Percentiles rank a stretch among this genome's conserved stretches.
Evolutionary conservation across 768 basidiomycete species (phyloP).

Genomic region (Termitomyces sp.): DNA sequence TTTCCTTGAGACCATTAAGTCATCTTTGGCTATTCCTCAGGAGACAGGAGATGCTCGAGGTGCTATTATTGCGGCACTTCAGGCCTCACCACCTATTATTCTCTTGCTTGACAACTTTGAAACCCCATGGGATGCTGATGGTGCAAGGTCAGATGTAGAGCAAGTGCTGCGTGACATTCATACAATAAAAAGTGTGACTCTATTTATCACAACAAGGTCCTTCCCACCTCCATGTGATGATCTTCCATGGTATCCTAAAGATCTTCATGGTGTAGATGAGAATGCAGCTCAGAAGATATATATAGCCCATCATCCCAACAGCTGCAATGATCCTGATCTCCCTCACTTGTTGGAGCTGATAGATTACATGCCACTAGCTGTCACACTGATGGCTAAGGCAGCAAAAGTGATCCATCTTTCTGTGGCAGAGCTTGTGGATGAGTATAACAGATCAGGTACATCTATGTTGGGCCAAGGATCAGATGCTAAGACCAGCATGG

Average conservation of each 20-base stretch:
- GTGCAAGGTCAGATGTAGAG: background rate
- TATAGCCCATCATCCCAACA: slow-evolving; percentile 11
- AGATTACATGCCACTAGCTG: slow-evolving; percentile 25
- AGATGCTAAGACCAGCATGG: slow-evolving; percentile 5
- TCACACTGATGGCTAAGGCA: slow-evolving; percentile 25
- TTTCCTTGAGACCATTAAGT: slow-evolving; percentile 17
- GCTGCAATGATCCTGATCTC: slow-evolving; percentile 16
- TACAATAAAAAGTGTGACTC: background rate
- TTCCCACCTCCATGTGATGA: slow-evolving; percentile 20
- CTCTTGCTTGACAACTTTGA: background rate
- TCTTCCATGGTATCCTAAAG: slow-evolving; percentile 16
- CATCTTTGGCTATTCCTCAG: slow-evolving; percentile 15
- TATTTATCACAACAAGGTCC: slow-evolving; percentile 3
- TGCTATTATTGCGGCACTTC: slow-evolving; percentile 11
- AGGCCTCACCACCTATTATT: slow-evolving; percentile 10
- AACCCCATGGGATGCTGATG: background rate
- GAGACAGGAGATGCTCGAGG: slow-evolving; percentile 10
- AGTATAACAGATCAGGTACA: slow-evolving; percentile 1
- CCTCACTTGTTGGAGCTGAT: slow-evolving; percentile 17
- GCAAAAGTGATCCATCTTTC: background rate
- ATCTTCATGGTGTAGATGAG: slow-evolving; percentile 12
- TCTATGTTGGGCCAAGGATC: slow-evolving; percentile 2
- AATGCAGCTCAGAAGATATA: slow-evolving; percentile 19
- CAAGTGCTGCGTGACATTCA: background rate
- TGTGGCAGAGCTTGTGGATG: background rate